phyloP scores from a whole-genome alignment of 495 filamentous ascomycete genomes.

The Aspergillus sparsus region DNA sequence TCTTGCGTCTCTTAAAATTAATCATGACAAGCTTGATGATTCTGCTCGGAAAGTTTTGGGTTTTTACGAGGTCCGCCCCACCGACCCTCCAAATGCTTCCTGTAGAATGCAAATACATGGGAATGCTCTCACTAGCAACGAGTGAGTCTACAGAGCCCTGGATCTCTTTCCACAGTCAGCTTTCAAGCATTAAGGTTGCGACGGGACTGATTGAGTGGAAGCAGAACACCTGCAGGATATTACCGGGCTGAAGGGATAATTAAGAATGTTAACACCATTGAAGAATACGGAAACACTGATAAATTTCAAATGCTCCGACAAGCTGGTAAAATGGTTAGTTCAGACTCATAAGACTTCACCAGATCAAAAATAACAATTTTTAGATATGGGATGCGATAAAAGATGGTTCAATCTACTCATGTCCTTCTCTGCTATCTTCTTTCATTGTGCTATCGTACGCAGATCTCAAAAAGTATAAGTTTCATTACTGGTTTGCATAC shows the following conservation, averaged over 20 bases:
- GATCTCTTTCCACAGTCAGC: background rate
- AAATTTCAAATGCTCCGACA: conserved; percentile 70
- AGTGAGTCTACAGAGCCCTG: conserved; percentile 56
- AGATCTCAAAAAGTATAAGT: conserved; percentile 93
- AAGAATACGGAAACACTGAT: conserved; percentile 81
- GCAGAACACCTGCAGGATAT: conserved; percentile 68
- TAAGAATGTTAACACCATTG: conserved; percentile 93
- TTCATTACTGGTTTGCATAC: conserved; percentile 93
- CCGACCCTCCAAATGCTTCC: conserved; percentile 66
- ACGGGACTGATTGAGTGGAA: background rate
- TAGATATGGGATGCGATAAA: conserved; percentile 97
- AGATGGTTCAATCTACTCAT: conserved; percentile 92
- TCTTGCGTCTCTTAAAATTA: conserved; percentile 85
- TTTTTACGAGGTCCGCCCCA: conserved; percentile 78
- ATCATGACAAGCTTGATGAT: conserved; percentile 94
- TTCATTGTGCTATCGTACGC: conserved; percentile 92
- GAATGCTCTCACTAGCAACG: conserved; percentile 76
- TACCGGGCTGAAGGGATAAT: conserved; percentile 90
- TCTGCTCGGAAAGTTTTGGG: conserved; percentile 85
- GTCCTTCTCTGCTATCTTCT: conserved; percentile 83
- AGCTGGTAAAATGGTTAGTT: conserved; percentile 70
- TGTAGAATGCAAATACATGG: conserved; percentile 86
- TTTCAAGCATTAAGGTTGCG: background rate
- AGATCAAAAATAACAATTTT: conserved; percentile 2
- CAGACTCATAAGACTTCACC: background rate